These are phyloP conservation scores for Phyllosticta citribraziliensis DNA, from an alignment of 2,329 filamentous ascomycete species.

Conservation along the genomic window DNA sequence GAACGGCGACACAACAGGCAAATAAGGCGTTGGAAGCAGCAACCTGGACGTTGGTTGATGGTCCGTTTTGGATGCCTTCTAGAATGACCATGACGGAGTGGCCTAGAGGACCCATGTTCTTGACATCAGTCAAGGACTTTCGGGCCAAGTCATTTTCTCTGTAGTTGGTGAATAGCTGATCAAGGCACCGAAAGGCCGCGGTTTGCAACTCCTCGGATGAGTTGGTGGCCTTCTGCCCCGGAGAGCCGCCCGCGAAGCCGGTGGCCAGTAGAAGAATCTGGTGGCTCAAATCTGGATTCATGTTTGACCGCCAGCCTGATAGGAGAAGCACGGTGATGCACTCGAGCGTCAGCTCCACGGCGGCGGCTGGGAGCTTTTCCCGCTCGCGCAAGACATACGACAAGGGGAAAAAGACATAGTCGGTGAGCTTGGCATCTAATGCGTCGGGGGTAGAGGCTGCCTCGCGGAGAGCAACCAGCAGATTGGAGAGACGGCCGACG, in stretches of 20 bases:
- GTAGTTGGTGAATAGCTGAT: conserved; percentile 53
- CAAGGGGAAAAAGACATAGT: conserved; percentile 91
- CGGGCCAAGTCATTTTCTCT: conserved; percentile 39
- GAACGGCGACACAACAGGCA: conserved; percentile 53
- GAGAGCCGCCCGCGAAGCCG: conserved; percentile 64
- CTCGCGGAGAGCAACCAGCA: conserved; percentile 33
- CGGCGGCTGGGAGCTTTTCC: conserved; percentile 57
- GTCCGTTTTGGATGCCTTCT: conserved; percentile 57
- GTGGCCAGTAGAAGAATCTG: conserved; percentile 80
- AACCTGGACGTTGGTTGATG: conserved; percentile 58
- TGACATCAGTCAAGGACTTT: conserved; percentile 41
- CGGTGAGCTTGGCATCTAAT: conserved; percentile 73
- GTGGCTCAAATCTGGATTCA: conserved; percentile 63
- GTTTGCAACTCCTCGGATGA: conserved; percentile 64
- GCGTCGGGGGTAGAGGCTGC: conserved; percentile 25
- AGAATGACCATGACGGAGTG: conserved; percentile 74
- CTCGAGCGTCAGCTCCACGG: conserved; percentile 66
- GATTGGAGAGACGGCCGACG: conserved; percentile 35
- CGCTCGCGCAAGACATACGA: conserved; percentile 75
- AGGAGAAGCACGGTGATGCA: conserved; percentile 65
- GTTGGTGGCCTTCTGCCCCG: conserved; percentile 36
- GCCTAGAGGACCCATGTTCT: conserved; percentile 67
- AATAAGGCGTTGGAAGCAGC: conserved; percentile 58
- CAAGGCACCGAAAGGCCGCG: conserved; percentile 61
- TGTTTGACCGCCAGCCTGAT: conserved; percentile 66